Base-by-base conservation (phyloP, 768 basidiomycete species). In the Naganishia vaughanmartiniae region DNA sequence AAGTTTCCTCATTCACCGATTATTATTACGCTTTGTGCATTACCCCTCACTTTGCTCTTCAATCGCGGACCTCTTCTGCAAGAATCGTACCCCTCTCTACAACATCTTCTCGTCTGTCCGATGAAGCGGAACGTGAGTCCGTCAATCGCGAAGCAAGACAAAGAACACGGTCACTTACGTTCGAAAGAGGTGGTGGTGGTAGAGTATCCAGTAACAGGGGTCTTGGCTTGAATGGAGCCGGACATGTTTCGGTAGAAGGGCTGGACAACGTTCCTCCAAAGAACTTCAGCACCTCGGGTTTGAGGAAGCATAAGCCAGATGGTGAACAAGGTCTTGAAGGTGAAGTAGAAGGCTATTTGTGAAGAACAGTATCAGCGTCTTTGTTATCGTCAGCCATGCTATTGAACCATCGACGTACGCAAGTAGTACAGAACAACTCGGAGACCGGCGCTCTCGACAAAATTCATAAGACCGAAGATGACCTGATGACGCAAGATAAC, bases 401-500 rank as follows among this genome's bases (percentile, higher is more conserved):
- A 28, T 4, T 15, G 6, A 34, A 54, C 12, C 46, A 11, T 30
- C 24, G 34, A 73, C 81, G 76, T 46, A 77, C 78, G 71, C 60
- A 72, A 31, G 60, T 69, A 98, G 85, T 94, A 92, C 74, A 97
- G 88, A 71, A 96, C 86, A 72, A 90, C 71, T 65, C 90, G 87
- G 73, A 91, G 84, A 65, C 90, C 91, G 75, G 95, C 86, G 77
- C 87, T 89, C 84, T 97, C 95, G 71, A 91, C 77, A 83, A 96
- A 91, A 84, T 90, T 95, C 87, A 96, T 89, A 82, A 71, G 89
- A 67, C 92, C 93, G 76, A 96, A 94, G 66, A 95, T 86, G 78
- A 91, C 86, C 75, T 79, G 63, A 39, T 24, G 54, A n/a, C n/a
- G 60, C n/a, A 21, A 28, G 24, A 17, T 36, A 28, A 42, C 11